These are phyloP conservation scores for Schizochytrium sp. DNA, from an alignment of 108 stramenopile species.

Conservation along the genomic window DNA sequence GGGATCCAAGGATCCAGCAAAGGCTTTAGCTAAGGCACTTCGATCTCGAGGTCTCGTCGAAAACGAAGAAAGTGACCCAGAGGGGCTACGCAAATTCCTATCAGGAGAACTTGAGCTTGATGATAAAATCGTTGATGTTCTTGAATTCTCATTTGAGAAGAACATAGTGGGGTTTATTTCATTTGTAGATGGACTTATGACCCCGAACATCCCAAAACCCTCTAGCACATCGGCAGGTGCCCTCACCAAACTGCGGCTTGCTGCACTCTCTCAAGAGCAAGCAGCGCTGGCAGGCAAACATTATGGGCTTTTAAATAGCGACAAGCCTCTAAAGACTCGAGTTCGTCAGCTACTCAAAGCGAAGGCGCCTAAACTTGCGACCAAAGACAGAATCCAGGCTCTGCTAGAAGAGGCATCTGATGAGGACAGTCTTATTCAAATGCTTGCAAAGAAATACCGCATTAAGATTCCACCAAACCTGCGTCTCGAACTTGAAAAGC, in stretches of 20 bases:
- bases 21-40: not conserved
- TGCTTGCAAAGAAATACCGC: constrained; percentile 1
- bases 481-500: constrained; percentile 1
- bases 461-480: not conserved
- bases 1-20: not conserved
- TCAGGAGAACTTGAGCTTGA: not conserved
- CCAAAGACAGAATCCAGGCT: not conserved
- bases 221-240: not conserved
- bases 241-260: not conserved
- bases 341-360: not conserved
- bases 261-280: not conserved
- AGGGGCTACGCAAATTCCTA: not conserved
- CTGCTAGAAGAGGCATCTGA: not conserved
- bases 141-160: not conserved
- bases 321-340: not conserved
- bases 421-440: not conserved
- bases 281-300: not conserved
- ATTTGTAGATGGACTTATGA: not conserved
- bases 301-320: not conserved
- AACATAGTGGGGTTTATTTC: not conserved
- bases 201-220: not conserved
- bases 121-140: not conserved
- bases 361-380: not conserved
- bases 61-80: not conserved
- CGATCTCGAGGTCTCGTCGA: not conserved